Conservation (phyloP, 805 yeast species). For the Candida qinlingensis region DNA sequence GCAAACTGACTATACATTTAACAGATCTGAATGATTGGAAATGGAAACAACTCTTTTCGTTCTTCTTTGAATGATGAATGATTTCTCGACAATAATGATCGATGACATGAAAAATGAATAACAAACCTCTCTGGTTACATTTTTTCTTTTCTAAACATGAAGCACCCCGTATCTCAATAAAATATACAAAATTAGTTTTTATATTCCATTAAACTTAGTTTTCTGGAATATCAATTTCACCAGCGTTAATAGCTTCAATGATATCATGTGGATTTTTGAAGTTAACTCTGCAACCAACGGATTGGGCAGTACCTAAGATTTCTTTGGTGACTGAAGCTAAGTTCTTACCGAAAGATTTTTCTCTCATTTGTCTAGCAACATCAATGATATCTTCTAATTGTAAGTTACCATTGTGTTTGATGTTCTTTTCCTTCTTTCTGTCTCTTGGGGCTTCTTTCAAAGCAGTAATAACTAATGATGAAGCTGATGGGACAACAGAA, state of each 20-base stretch:
- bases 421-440: conserved; percentile 99
- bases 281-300: conserved; percentile 98
- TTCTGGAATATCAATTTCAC: conserved; percentile 92
- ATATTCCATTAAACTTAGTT: conserved; percentile 40
- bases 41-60: background rate
- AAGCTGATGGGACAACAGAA: conserved; percentile 99
- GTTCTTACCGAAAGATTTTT: conserved; percentile 96
- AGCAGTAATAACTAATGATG: conserved; percentile 97
- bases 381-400: conserved; percentile 94
- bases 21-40: background rate
- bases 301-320: conserved; percentile 99
- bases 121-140: conserved; percentile 2
- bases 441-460: conserved; percentile 99
- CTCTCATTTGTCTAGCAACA: conserved; percentile 96
- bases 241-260: conserved; percentile 97
- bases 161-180: conserved; percentile 20
- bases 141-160: conserved; percentile 7
- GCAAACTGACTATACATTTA: conserved; percentile 47
- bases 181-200: conserved; percentile 19
- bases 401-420: conserved; percentile 98
- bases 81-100: background rate
- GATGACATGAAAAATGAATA: background rate
- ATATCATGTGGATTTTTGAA: conserved; percentile 99
- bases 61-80: no score
- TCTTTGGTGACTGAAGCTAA: conserved; percentile 97